Evolutionary conservation across 805 yeast species (phyloP).

Genomic region (Metschnikowia picachoensis): DNA sequence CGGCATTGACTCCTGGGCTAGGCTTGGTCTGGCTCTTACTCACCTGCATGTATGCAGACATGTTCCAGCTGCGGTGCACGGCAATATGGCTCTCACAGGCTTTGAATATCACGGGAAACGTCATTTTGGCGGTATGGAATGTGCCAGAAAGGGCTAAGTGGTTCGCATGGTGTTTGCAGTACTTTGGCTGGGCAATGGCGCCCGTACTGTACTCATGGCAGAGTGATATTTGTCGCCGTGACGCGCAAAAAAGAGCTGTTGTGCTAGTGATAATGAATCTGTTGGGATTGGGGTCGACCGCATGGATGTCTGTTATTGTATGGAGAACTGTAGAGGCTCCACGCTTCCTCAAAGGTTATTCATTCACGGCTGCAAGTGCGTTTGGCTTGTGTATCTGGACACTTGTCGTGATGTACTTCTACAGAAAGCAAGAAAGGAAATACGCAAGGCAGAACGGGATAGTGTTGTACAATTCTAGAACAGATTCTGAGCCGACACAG

Average conservation of each 20-base stretch:
- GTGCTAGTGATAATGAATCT: constrained; percentile 53
- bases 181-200: constrained; percentile 61
- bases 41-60: constrained; percentile 36
- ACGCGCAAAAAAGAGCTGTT: constrained; percentile 54
- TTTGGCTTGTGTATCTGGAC: constrained; percentile 47
- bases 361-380: constrained; percentile 46
- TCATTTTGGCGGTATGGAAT: constrained; percentile 55
- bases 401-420: constrained; percentile 48
- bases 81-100: constrained; percentile 52
- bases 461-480: constrained; percentile 24
- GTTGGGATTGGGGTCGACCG: constrained; percentile 50
- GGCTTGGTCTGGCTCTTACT: constrained; percentile 38
- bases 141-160: constrained; percentile 54
- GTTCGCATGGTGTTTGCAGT: constrained; percentile 59
- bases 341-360: constrained; percentile 49
- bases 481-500: constrained; percentile 21
- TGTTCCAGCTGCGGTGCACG: constrained; percentile 42
- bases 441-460: constrained; percentile 36
- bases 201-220: constrained; percentile 58
- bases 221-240: constrained; percentile 54
- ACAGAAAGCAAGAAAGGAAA: constrained; percentile 31
- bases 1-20: constrained; percentile 46
- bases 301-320: constrained; percentile 45
- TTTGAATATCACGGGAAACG: constrained; percentile 52
- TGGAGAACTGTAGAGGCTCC: constrained; percentile 62